These are phyloP conservation scores for Tirmania nivea DNA, from an alignment of 495 filamentous ascomycete genomes.

Conservation along the genomic window DNA sequence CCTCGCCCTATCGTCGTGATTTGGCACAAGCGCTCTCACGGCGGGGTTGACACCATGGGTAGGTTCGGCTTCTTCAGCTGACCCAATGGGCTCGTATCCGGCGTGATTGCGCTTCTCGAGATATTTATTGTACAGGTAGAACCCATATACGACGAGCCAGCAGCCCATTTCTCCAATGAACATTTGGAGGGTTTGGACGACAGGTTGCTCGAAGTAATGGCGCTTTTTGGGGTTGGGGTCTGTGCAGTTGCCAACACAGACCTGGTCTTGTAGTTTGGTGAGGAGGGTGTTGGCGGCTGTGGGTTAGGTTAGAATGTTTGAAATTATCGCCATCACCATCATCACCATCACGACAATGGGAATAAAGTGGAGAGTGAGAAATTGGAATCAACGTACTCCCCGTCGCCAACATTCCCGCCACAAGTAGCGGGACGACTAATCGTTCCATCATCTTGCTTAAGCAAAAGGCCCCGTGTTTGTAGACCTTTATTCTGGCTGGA, in stretches of 20 bases:
- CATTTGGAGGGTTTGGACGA: constrained; percentile 54
- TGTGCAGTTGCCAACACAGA: constrained; percentile 83
- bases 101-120: constrained; percentile 1
- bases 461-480: background rate
- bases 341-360: constrained; percentile 72
- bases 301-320: constrained; percentile 22
- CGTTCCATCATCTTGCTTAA: constrained; percentile 23
- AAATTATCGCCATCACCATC: constrained; percentile 44
- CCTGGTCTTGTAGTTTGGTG: constrained; percentile 97
- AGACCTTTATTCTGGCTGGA: background rate
- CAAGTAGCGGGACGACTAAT: background rate
- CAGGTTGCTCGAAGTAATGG: constrained; percentile 69
- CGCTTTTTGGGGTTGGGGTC: constrained; percentile 45
- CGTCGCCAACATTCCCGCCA: background rate
- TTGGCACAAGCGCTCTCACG: constrained; percentile 6
- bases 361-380: constrained; percentile 11
- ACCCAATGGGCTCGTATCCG: constrained; percentile 16
- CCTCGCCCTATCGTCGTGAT: constrained; percentile 20
- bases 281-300: constrained; percentile 94
- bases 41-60: background rate
- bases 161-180: constrained; percentile 22
- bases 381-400: background rate
- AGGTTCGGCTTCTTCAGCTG: constrained; percentile 1
- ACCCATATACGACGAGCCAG: constrained; percentile 37
- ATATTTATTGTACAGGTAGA: constrained; percentile 38